Evolutionary conservation across 1,284 basidiomycete genomes (phyloP).

Genomic region (Violaceomyces palustris): DNA sequence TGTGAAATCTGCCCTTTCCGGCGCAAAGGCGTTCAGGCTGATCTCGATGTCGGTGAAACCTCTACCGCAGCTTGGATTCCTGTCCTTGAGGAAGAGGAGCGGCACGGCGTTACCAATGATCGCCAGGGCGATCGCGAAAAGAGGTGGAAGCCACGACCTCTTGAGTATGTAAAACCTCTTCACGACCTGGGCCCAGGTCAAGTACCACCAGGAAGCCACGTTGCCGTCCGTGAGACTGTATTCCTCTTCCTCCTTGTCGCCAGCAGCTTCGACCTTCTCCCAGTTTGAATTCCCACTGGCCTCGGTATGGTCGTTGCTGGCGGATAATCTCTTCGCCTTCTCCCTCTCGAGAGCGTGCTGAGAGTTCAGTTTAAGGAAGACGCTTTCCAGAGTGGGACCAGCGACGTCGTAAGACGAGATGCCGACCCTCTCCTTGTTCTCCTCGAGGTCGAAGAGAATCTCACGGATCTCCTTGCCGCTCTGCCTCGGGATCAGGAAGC

Average conservation of each 20-base stretch:
- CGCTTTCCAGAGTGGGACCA: conserved; percentile 71
- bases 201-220: conserved; percentile 58
- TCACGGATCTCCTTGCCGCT: conserved; percentile 57
- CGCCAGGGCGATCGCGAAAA: conserved; percentile 63
- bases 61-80: conserved; percentile 58
- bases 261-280: conserved; percentile 43
- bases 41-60: conserved; percentile 51
- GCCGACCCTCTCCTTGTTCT: conserved; percentile 53
- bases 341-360: conserved; percentile 47
- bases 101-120: conserved; percentile 65
- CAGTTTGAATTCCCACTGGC: too few relatives aligned
- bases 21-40: conserved; percentile 5
- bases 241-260: too few relatives aligned
- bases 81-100: conserved; percentile 61
- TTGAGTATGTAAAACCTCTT: conserved; percentile 66
- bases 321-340: too few relatives aligned
- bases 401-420: conserved; percentile 64
- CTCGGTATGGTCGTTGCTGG: too few relatives aligned
- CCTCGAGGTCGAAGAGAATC: conserved; percentile 61
- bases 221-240: conserved; percentile 61
- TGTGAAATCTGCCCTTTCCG: too few relatives aligned
- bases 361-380: conserved; percentile 66
- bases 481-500: conserved; percentile 52
- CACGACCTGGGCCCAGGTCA: conserved; percentile 67
- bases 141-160: conserved; percentile 65